These are phyloP conservation scores for Quillaja saponaria DNA, from an alignment of 306 rosid genomes.

Conservation along the genomic window DNA sequence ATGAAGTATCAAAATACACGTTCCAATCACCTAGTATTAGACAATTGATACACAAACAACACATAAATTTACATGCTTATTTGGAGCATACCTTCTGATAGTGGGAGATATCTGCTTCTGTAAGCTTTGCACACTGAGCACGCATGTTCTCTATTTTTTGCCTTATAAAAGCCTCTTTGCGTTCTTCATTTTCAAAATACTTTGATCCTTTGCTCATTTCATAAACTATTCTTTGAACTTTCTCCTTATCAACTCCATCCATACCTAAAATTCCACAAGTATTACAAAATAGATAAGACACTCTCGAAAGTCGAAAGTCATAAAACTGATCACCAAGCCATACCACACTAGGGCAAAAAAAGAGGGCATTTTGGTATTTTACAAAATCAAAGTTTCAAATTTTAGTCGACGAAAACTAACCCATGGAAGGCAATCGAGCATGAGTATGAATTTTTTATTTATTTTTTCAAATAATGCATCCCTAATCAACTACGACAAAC, in stretches of 20 bases:
- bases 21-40: too few species aligned
- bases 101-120: slow-evolving; percentile 50
- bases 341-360: too few species aligned
- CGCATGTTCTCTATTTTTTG: slow-evolving; percentile 73
- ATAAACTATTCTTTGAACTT: slow-evolving; percentile 78
- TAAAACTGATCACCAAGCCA: background rate
- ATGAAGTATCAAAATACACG: too few species aligned
- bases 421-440: background rate
- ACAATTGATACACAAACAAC: too few species aligned
- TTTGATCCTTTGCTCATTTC: slow-evolving; percentile 97
- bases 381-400: background rate
- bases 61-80: too few species aligned
- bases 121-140: slow-evolving; percentile 56
- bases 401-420: background rate
- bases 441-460: background rate
- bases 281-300: background rate
- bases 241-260: slow-evolving; percentile 95
- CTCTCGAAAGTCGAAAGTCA: too few species aligned
- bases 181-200: slow-evolving; percentile 82
- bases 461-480: too few species aligned
- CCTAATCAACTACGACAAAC: too few species aligned
- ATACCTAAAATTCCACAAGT: slow-evolving; percentile 54
- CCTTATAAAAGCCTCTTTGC: slow-evolving; percentile 70
- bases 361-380: background rate
- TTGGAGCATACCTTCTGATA: slow-evolving; percentile 49